A percentile compares a stretch with the other conserved stretches of the same genome.
Conservation (phyloP, 805 yeast species). For the Nakazawaea laoshanensis region DNA sequence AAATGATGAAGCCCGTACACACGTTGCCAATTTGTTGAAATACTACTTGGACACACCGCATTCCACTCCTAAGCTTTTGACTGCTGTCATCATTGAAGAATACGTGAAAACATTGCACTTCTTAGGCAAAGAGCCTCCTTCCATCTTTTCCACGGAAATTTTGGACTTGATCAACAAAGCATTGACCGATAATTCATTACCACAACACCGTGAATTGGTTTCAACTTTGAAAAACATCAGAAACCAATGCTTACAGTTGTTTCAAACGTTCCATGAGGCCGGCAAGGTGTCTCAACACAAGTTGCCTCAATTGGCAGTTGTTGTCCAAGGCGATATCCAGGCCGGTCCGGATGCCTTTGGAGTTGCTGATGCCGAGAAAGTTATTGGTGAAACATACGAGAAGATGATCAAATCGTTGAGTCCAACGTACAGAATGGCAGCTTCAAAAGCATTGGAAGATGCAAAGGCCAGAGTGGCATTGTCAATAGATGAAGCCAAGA, state of each 20-base stretch:
- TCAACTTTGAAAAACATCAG: slow-evolving; percentile 81
- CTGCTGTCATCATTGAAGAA: slow-evolving; percentile 65
- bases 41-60: slow-evolving; percentile 49
- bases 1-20: slow-evolving; percentile 25
- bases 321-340: slow-evolving; percentile 89
- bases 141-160: slow-evolving; percentile 17
- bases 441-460: slow-evolving; percentile 69
- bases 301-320: slow-evolving; percentile 76
- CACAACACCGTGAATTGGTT: slow-evolving; percentile 72
- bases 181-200: slow-evolving; percentile 30
- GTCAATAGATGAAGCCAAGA: slow-evolving; percentile 63
- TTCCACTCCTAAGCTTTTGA: slow-evolving; percentile 72
- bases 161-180: slow-evolving; percentile 23
- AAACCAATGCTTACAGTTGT: slow-evolving; percentile 77
- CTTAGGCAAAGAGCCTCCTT: slow-evolving; percentile 7
- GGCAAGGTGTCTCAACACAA: slow-evolving; percentile 67
- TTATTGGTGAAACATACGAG: slow-evolving; percentile 55
- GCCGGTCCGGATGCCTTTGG: slow-evolving; percentile 94
- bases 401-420: slow-evolving; percentile 54
- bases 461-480: slow-evolving; percentile 58
- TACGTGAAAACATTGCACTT: slow-evolving; percentile 22
- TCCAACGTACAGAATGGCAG: slow-evolving; percentile 61
- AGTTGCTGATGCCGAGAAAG: slow-evolving; percentile 64
- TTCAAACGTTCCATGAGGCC: slow-evolving; percentile 66
- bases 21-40: slow-evolving; percentile 28